These are phyloP conservation scores for Pestalotiopsis fici DNA, from an alignment of 2,329 filamentous ascomycete species.

Conservation along the genomic window DNA sequence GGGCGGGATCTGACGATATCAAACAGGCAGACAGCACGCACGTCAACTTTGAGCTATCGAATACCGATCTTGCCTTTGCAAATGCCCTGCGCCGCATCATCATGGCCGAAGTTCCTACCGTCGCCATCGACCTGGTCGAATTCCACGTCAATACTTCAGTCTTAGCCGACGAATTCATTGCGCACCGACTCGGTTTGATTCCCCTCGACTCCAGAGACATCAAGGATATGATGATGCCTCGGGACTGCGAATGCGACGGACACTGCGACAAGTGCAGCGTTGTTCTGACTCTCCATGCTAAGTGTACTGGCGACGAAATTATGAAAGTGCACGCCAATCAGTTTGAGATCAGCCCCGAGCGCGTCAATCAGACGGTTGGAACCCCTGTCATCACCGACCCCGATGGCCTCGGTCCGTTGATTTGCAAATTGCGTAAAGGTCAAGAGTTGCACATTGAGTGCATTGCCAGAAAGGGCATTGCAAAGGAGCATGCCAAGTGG, in stretches of 20 bases:
- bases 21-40: slow-evolving; percentile 73
- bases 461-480: slow-evolving; percentile 96
- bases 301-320: slow-evolving; percentile 81
- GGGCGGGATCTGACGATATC: not conserved
- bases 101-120: slow-evolving; percentile 89
- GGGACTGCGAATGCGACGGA: slow-evolving; percentile 95
- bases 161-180: slow-evolving; percentile 92
- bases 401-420: slow-evolving; percentile 78
- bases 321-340: slow-evolving; percentile 96
- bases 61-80: slow-evolving; percentile 87
- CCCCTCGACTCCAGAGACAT: slow-evolving; percentile 84
- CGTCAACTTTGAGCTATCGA: slow-evolving; percentile 89
- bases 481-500: slow-evolving; percentile 99
- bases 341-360: slow-evolving; percentile 69
- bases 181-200: slow-evolving; percentile 87
- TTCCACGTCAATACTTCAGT: slow-evolving; percentile 94
- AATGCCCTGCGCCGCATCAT: slow-evolving; percentile 91
- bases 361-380: slow-evolving; percentile 75
- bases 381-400: slow-evolving; percentile 82
- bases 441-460: slow-evolving; percentile 91
- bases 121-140: slow-evolving; percentile 93
- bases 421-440: slow-evolving; percentile 85
- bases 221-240: slow-evolving; percentile 80
- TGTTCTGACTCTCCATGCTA: slow-evolving; percentile 79
- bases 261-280: slow-evolving; percentile 93